phyloP scores from a whole-genome alignment of 2,329 filamentous ascomycete genomes.

The Neurospora sp. region DNA sequence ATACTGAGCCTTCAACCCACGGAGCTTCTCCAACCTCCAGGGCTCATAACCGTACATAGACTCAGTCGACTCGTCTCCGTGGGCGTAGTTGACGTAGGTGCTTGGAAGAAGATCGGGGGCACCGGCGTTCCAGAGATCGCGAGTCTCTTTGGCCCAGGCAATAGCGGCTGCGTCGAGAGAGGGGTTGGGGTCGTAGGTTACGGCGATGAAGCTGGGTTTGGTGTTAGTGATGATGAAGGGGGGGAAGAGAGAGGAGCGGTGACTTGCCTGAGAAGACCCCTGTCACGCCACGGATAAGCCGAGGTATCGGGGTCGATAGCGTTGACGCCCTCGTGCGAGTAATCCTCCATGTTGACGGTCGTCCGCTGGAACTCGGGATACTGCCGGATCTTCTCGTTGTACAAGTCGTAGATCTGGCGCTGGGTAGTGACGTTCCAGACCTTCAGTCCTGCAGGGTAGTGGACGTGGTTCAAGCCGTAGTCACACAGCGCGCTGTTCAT shows the following conservation, averaged over 20 bases:
- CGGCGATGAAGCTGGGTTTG: not conserved
- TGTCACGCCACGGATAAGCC: conserved; percentile 35
- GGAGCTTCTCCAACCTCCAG: conserved; percentile 37
- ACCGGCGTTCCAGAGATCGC: conserved; percentile 3
- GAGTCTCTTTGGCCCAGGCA: conserved; percentile 1
- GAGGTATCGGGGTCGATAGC: conserved; percentile 24
- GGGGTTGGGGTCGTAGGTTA: not conserved
- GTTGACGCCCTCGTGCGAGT: conserved; percentile 36
- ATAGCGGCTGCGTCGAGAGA: not conserved
- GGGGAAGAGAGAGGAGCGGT: not conserved
- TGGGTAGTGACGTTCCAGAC: conserved; percentile 26
- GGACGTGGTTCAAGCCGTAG: conserved; percentile 31
- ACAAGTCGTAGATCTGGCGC: conserved; percentile 23
- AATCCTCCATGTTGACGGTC: conserved; percentile 48
- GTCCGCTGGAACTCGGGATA: conserved; percentile 21
- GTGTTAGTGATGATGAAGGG: conserved; percentile 19
- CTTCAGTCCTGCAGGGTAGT: conserved; percentile 34
- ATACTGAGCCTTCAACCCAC: conserved; percentile 36
- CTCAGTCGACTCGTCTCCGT: conserved; percentile 32
- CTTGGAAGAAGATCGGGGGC: not conserved
- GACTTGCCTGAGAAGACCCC: not conserved
- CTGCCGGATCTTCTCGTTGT: conserved; percentile 19
- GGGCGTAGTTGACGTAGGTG: conserved; percentile 43
- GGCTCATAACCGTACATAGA: conserved; percentile 38
- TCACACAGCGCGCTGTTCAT: conserved; percentile 29